These are phyloP conservation scores for Leucogyrophana mollusca DNA, from an alignment of 768 basidiomycete species.

Conservation along the genomic window DNA sequence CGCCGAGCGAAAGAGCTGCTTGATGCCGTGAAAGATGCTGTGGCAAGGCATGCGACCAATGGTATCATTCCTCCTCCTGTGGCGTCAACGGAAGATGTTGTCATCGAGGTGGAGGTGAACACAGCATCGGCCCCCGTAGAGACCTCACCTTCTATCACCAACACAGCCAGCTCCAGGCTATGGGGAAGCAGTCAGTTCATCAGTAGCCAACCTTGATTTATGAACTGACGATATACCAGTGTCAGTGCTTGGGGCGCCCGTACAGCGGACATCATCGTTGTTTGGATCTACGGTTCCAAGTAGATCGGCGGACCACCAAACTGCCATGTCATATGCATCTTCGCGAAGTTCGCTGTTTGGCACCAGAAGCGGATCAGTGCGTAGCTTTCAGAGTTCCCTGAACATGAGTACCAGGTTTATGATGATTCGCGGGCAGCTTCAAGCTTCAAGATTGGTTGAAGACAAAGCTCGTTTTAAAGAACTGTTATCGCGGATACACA, in stretches of 20 bases:
- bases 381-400: background rate
- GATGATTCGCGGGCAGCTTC: background rate
- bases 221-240: too few relatives aligned
- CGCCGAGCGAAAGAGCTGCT: slow-evolving; percentile 63
- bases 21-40: slow-evolving; percentile 53
- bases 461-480: slow-evolving; percentile 41
- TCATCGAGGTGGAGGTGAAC: background rate
- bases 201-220: too few relatives aligned
- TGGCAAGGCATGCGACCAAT: slow-evolving; percentile 31
- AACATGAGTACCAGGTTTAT: slow-evolving; percentile 4
- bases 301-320: slow-evolving; percentile 2
- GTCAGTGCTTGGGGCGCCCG: background rate
- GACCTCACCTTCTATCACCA: too few relatives aligned
- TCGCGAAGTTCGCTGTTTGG: slow-evolving; percentile 50
- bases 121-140: too few relatives aligned
- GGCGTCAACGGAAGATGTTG: background rate
- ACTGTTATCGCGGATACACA: slow-evolving; percentile 66
- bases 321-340: slow-evolving; percentile 18
- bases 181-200: slow-evolving; percentile 1
- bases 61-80: background rate
- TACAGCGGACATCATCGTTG: slow-evolving; percentile 20
- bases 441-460: background rate
- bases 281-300: slow-evolving; percentile 20
- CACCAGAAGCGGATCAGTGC: slow-evolving; percentile 7
- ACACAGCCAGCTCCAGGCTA: slow-evolving; percentile 2